These are phyloP conservation scores for Nitzschia sp. DNA, from an alignment of 108 stramenopile species.

Conservation along the genomic window DNA sequence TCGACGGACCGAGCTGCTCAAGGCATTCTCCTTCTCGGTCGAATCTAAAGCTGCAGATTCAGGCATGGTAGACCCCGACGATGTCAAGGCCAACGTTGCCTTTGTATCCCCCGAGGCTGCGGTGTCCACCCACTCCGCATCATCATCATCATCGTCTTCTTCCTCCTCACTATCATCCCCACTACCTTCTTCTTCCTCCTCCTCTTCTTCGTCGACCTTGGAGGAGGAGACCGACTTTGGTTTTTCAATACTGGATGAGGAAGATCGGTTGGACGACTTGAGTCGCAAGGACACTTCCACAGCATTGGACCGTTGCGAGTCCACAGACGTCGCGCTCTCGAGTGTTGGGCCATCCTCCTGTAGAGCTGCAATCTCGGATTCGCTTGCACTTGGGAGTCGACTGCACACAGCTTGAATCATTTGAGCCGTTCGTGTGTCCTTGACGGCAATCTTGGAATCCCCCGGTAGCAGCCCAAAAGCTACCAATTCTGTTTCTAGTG, in stretches of 20 bases:
- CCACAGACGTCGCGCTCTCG: slow-evolving; percentile 2
- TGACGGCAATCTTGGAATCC: slow-evolving; percentile 6
- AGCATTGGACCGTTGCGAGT: slow-evolving; percentile 1
- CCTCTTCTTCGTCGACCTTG: background rate
- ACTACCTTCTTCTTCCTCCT: background rate
- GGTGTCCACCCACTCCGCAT: background rate
- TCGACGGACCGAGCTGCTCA: no score
- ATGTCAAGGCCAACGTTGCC: background rate
- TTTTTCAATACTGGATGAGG: background rate
- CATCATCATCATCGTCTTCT: background rate
- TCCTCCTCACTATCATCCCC: background rate
- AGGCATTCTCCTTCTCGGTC: no score
- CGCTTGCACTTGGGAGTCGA: slow-evolving; percentile 30
- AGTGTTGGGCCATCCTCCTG: background rate
- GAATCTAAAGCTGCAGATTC: background rate
- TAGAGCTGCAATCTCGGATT: slow-evolving; percentile 4
- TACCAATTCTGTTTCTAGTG: slow-evolving; percentile 57
- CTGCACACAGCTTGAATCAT: slow-evolving; percentile 13
- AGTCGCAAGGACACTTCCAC: slow-evolving; percentile 12
- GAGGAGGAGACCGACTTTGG: background rate
- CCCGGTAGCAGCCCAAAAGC: slow-evolving; percentile 56
- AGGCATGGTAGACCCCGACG: background rate
- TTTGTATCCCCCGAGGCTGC: background rate
- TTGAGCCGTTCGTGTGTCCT: slow-evolving; percentile 26
- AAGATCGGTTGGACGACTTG: background rate